phyloP scores from a whole-genome alignment of 495 filamentous ascomycete species.

The Cercophora sp. region DNA sequence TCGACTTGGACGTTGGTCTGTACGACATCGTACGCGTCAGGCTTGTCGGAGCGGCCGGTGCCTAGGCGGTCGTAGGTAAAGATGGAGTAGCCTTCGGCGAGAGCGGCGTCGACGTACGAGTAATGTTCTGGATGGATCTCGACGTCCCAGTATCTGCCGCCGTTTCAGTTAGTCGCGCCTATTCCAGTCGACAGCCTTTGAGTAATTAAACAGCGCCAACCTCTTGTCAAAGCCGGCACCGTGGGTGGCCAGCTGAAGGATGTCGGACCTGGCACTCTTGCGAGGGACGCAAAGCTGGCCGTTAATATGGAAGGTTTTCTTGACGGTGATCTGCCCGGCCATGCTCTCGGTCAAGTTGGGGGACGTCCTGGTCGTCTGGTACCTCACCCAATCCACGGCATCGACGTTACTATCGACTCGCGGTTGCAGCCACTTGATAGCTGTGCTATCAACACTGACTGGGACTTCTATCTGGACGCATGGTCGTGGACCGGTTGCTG shows the following conservation, averaged over 20 bases:
- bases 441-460: constrained; percentile 4
- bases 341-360: not conserved
- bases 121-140: constrained; percentile 41
- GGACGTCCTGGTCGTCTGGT: constrained; percentile 14
- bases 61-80: constrained; percentile 45
- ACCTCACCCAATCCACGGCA: constrained; percentile 24
- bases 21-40: constrained; percentile 34
- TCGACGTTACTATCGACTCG: constrained; percentile 28
- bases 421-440: constrained; percentile 9
- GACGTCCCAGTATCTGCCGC: constrained; percentile 38
- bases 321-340: constrained; percentile 30
- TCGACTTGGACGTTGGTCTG: constrained; percentile 36
- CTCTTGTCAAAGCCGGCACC: constrained; percentile 53
- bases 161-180: constrained; percentile 7
- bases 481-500: not conserved
- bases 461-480: constrained; percentile 10
- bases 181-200: not conserved
- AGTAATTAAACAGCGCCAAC: not conserved
- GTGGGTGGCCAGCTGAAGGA: constrained; percentile 54
- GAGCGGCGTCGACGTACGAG: constrained; percentile 37
- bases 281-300: constrained; percentile 39
- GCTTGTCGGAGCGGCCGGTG: constrained; percentile 30
- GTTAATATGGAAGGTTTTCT: constrained; percentile 36
- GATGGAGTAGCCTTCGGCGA: constrained; percentile 33
- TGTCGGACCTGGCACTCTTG: constrained; percentile 23